phyloP scores from a whole-genome alignment of 495 filamentous ascomycete species.

The Xylaria telfairii region DNA sequence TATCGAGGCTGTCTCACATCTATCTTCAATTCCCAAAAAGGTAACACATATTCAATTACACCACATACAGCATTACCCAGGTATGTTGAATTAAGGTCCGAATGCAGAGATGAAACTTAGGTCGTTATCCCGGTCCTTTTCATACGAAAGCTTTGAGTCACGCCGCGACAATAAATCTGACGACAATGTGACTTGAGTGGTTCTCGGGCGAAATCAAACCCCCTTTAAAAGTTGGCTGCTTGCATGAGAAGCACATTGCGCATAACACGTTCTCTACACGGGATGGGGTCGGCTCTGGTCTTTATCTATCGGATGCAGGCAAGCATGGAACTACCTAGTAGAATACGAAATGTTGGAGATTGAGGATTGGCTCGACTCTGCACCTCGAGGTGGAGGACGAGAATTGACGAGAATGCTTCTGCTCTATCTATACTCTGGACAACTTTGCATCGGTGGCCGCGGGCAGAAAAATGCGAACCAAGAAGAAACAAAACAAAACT shows the following conservation, averaged over 20 bases:
- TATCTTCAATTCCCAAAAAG: too few relatives aligned
- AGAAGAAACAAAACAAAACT: not conserved
- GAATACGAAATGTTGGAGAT: not conserved
- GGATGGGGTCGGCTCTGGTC: slow-evolving; percentile 5
- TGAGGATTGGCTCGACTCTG: not conserved
- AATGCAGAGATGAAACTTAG: not conserved
- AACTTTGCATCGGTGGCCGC: not conserved
- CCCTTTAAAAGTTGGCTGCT: not conserved
- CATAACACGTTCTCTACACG: slow-evolving; percentile 1
- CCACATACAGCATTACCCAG: too few relatives aligned
- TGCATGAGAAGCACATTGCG: slow-evolving; percentile 10
- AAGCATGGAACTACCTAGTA: not conserved
- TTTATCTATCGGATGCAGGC: slow-evolving; percentile 12
- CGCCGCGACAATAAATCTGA: not conserved
- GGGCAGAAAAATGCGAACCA: too few relatives aligned
- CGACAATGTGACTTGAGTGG: not conserved
- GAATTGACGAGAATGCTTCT: not conserved
- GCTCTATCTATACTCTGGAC: not conserved
- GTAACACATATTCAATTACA: too few relatives aligned
- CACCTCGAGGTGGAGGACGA: not conserved
- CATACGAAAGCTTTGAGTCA: not conserved
- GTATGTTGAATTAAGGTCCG: not conserved
- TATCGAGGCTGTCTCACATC: not conserved
- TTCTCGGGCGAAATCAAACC: not conserved
- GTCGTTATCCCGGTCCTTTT: too few relatives aligned